Evolutionary conservation across 2,329 filamentous ascomycete genomes (phyloP).

Genomic region (Laburnicola sp.): DNA sequence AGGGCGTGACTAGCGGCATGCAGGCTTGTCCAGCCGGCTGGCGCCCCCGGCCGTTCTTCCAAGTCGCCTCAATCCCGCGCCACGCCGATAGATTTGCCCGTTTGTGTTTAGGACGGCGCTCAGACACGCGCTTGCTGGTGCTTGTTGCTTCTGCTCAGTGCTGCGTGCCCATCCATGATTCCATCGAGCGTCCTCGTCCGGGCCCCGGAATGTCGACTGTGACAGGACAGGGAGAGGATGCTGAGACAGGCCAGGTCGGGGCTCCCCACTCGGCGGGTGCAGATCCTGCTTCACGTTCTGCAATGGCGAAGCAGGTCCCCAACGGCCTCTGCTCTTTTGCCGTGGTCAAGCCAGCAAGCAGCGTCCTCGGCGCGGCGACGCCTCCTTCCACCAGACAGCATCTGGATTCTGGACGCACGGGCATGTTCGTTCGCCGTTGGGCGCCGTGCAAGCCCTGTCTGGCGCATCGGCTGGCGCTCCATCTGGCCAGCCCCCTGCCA

Average conservation of each 20-base stretch:
- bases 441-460: too few species aligned
- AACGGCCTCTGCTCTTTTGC: too few species aligned
- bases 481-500: background rate
- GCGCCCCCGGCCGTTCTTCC: background rate
- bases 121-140: background rate
- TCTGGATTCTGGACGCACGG: too few species aligned
- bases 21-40: constrained; percentile 1
- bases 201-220: constrained; percentile 3
- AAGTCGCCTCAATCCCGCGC: constrained; percentile 4
- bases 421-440: too few species aligned
- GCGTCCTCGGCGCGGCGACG: too few species aligned
- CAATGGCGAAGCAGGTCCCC: too few species aligned
- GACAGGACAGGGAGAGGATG: background rate
- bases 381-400: too few species aligned
- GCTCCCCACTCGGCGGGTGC: constrained; percentile 6
- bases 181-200: too few species aligned
- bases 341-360: too few species aligned
- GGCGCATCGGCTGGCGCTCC: too few species aligned
- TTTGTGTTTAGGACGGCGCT: background rate
- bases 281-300: constrained; percentile 1
- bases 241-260: constrained; percentile 2
- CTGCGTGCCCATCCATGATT: too few species aligned
- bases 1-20: constrained; percentile 10
- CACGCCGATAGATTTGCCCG: background rate
- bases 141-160: background rate